Base-by-base conservation (phyloP, 2,329 filamentous ascomycete genomes). In the Exophiala sp. region DNA sequence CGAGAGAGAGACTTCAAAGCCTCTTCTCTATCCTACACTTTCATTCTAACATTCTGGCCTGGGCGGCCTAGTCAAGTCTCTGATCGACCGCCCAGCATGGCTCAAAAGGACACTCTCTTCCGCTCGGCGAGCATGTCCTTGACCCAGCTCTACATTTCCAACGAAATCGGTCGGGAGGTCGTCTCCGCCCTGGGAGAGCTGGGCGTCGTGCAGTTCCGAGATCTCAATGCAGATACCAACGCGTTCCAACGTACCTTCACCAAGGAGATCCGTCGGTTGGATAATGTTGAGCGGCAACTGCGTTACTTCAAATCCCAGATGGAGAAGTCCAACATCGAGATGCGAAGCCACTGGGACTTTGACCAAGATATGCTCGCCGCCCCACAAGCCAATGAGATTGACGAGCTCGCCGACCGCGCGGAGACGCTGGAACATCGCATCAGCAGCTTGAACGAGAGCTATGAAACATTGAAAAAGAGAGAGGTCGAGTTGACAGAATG, bases 51-150 rank as follows among this genome's bases (percentile, higher is more conserved):
- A 14, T 19, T 16, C 32, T 22, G 54, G 58, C 54, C 60, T 62
- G 60, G 57, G 60, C 57, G 58, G 58, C 58, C 50, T 50, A 32
- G 21, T 30, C 18, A 18, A 29, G 32, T 23, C 44, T 38, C 16
- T 16, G 23, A 16, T 24, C 21, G 41, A 30, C 52, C 55, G 49
- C 50, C 55, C 59, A 56, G 43, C 68, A 83, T 83, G 81, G 79
- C 75, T 71, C 72, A 68, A 46, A 75, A 88, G 74, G 89, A 97
- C 75, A 95, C 90, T 72, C 87, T 96, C 77, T 97, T 98, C 83
- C 91, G 94, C 80, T 98, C 93, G 69, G 88, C 89, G 87, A 88
- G 96, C 73, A 98, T 98, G 93, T 96, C 89, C 79, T 85, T 98
- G 85, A 95, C 95, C 66, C 93, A 98, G 83, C 85, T 98, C 66